These are phyloP conservation scores for Uromyces viciae-fabae DNA, from an alignment of 1,284 basidiomycete species.

Conservation along the genomic window DNA sequence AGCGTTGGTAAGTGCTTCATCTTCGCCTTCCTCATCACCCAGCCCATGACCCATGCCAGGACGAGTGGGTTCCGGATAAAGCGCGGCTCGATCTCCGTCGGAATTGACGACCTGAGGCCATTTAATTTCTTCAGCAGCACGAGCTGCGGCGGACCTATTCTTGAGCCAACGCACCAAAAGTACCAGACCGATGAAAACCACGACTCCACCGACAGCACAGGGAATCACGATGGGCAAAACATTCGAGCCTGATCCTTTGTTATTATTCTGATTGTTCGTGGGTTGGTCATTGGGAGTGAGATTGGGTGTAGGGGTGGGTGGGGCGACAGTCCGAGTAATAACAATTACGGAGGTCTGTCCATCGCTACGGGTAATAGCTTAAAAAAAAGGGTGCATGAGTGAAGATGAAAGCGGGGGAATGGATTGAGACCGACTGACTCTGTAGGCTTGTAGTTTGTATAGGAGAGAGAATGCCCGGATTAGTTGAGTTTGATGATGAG, in stretches of 20 bases:
- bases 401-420: neutral
- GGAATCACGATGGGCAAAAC: slow-evolving; percentile 31
- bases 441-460: slow-evolving; percentile 6
- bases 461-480: too few species aligned
- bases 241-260: neutral
- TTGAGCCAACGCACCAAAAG: slow-evolving; percentile 19
- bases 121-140: slow-evolving; percentile 47
- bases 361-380: slow-evolving; percentile 27
- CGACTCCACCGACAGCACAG: slow-evolving; percentile 26
- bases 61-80: slow-evolving; percentile 51
- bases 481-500: too few species aligned
- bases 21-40: slow-evolving; percentile 50
- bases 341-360: slow-evolving; percentile 32
- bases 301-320: neutral
- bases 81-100: slow-evolving; percentile 48
- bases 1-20: slow-evolving; percentile 30
- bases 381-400: neutral
- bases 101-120: slow-evolving; percentile 49
- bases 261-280: neutral
- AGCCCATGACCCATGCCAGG: slow-evolving; percentile 48
- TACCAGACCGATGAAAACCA: neutral
- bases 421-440: slow-evolving; percentile 1
- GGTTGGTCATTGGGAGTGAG: neutral
- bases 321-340: slow-evolving; percentile 26
- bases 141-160: neutral